Base-by-base conservation (phyloP, 768 basidiomycete species). In the Mycena rebaudengoi region DNA sequence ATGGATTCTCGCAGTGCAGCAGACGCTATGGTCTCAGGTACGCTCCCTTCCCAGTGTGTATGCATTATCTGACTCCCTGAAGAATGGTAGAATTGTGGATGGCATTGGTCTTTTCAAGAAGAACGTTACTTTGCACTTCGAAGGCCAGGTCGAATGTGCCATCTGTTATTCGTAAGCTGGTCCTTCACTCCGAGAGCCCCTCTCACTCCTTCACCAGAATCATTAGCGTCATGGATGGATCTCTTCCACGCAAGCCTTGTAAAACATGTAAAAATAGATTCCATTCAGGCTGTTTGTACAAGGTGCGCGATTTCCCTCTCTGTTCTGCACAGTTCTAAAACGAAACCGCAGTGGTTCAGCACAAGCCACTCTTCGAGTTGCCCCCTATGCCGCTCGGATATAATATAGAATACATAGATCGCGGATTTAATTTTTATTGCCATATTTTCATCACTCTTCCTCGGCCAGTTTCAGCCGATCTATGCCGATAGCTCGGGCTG, bases 111-210 rank as follows among this genome's bases (percentile, higher is more conserved):
- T 97, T 61, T 99, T 98, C 85, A 96, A 96, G 78, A 94, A 92
- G 78, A 99, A 98, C 72, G 95, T 96, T 43, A 83, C 88, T 0
- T 83, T 93, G 20, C 95, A 99, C 74, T 99, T 99, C 71, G 94
- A 97, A 66, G 97, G 97, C 7, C 91, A 96, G 74, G 92, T 93
- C 3, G 95, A 97, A 69, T 99, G 98, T 75, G 94, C 97, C 1
- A 98, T 99, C 62, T 97, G 95, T 71, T 97, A 96, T 75, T 94
- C 93, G 91, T 95, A 70, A 72, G 91, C 56, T 40, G 0, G 26
- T 11, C 16, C 48, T 20, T 35, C 23, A 26, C 14, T 32, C 18
- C 11, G 16, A 6, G 29, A 49, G 49, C 21, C 52, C 10, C 48
- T 60, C 64, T 50, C 40, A 18, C 28, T 45, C 12, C 40, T 54